These are phyloP conservation scores for Erodium texanum DNA, from an alignment of 441 rosid species.

Conservation along the genomic window DNA sequence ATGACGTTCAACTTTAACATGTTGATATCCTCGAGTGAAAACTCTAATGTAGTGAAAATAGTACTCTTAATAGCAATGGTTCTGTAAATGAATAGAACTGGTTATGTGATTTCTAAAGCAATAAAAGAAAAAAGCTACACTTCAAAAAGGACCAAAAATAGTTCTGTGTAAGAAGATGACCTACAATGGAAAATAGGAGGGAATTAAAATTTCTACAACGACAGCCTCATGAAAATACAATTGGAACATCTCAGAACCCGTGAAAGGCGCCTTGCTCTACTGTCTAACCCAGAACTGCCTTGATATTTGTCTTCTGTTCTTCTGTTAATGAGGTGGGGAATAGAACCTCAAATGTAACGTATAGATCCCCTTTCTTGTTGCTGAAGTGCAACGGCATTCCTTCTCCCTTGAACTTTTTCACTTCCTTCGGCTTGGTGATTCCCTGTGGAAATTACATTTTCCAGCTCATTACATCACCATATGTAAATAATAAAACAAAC, in stretches of 20 bases:
- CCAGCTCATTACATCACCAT: neutral
- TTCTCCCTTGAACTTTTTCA: slow-evolving; percentile 84
- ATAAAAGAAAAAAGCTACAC: too few species aligned
- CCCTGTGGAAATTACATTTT: slow-evolving; percentile 33
- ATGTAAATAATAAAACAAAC: neutral
- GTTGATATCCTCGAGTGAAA: too few species aligned
- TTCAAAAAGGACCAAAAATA: neutral
- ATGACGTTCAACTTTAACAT: too few species aligned
- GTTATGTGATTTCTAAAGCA: too few species aligned
- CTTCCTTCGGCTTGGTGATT: slow-evolving; percentile 81
- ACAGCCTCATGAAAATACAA: neutral
- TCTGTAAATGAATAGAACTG: too few species aligned
- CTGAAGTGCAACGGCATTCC: slow-evolving; percentile 88
- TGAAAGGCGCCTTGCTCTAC: neutral
- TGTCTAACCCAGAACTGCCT: slow-evolving; percentile 53
- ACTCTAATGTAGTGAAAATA: too few species aligned
- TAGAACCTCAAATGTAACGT: slow-evolving; percentile 71
- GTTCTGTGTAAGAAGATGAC: neutral
- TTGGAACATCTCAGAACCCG: neutral
- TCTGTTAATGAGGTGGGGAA: slow-evolving; percentile 73
- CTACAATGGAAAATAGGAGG: neutral
- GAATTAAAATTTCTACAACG: neutral
- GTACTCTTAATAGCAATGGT: too few species aligned
- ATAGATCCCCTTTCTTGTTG: slow-evolving; percentile 78
- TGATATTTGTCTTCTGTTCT: slow-evolving; percentile 78